These are phyloP conservation scores for Houttuynia cordata DNA, from an alignment of 164 flowering plant genomes.

Conservation along the genomic window DNA sequence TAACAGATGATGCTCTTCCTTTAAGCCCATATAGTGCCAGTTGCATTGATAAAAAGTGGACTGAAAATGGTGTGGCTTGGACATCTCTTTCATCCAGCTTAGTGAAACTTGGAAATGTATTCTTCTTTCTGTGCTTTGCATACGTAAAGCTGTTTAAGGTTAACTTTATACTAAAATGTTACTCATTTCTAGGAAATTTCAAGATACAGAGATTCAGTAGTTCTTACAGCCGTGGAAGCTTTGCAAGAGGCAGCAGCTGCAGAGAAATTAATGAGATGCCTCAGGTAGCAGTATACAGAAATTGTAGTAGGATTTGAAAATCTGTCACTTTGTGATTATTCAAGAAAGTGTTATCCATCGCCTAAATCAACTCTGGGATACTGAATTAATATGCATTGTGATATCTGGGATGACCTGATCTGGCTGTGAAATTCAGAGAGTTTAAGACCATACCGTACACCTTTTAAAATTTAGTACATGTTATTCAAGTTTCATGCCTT, in stretches of 20 bases:
- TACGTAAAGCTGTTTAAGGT: background rate
- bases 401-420: too few species aligned
- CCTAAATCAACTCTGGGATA: too few species aligned
- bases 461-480: too few species aligned
- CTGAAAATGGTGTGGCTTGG: constrained; percentile 26
- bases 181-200: constrained; percentile 36
- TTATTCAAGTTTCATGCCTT: too few species aligned
- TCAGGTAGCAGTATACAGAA: constrained; percentile 24
- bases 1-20: constrained; percentile 5
- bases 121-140: background rate
- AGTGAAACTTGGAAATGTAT: constrained; percentile 45
- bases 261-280: constrained; percentile 50
- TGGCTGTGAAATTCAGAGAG: too few species aligned
- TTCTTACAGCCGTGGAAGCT: constrained; percentile 54
- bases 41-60: constrained; percentile 13
- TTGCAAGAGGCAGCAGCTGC: constrained; percentile 63
- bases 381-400: too few species aligned
- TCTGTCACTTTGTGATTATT: too few species aligned
- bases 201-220: constrained; percentile 42
- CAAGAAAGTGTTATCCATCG: too few species aligned
- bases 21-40: constrained; percentile 5
- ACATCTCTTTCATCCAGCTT: constrained; percentile 34
- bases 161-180: background rate
- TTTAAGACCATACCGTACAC: too few species aligned
- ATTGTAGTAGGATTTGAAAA: too few species aligned